phyloP scores from a whole-genome alignment of 164 flowering plant genomes.

The Magnolia sinica region DNA sequence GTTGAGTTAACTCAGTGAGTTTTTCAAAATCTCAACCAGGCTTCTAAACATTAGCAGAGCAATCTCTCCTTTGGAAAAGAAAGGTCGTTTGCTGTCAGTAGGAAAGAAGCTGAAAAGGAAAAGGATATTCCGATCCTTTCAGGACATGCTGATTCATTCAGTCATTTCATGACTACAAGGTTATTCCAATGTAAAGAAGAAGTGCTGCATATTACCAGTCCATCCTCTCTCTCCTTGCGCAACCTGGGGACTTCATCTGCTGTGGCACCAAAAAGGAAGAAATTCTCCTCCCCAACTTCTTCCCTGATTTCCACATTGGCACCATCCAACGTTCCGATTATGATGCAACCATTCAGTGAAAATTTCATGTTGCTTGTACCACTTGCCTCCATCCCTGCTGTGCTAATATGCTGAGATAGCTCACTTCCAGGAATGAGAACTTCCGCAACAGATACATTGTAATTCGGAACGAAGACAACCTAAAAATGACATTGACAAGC shows the following conservation, averaged over 20 bases:
- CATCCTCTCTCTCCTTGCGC: slow-evolving; percentile 90
- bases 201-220: slow-evolving; percentile 50
- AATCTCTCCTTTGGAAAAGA: too few species aligned
- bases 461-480: slow-evolving; percentile 96
- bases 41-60: too few species aligned
- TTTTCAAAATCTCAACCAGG: too few species aligned
- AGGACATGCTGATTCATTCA: too few species aligned
- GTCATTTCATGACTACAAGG: background rate
- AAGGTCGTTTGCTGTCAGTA: too few species aligned
- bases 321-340: slow-evolving; percentile 95
- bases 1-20: too few species aligned
- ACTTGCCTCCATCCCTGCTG: slow-evolving; percentile 99
- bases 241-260: slow-evolving; percentile 86
- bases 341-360: slow-evolving; percentile 93
- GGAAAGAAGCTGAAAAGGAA: too few species aligned
- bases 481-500: slow-evolving; percentile 27
- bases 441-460: slow-evolving; percentile 96
- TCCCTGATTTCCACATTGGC: slow-evolving; percentile 98
- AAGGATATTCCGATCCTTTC: too few species aligned
- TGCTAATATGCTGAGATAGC: slow-evolving; percentile 95
- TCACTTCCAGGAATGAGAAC: slow-evolving; percentile 97
- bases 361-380: slow-evolving; percentile 99
- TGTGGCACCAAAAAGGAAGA: slow-evolving; percentile 92
- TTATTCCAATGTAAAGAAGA: background rate
- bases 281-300: slow-evolving; percentile 87